Conservation (phyloP, 306 rosid species). For the Cucurbita argyrosperma region DNA sequence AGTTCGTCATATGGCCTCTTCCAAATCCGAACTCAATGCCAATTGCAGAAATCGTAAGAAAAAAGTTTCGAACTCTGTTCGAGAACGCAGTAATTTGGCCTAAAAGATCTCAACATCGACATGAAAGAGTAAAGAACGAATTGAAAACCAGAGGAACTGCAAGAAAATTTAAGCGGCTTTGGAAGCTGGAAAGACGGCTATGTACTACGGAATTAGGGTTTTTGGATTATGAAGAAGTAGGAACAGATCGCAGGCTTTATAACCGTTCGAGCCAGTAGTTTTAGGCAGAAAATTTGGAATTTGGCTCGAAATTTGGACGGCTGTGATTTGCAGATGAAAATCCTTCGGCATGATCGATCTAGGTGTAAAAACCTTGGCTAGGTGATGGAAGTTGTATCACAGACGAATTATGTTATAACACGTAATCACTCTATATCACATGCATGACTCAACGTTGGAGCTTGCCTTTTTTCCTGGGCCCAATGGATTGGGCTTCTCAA, state of each 20-base stretch:
- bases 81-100: neutral
- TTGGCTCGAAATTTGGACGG: neutral
- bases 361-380: neutral
- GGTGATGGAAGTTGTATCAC: neutral
- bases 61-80: too few relatives aligned
- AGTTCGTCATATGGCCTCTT: slow-evolving; percentile 21
- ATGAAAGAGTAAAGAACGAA: neutral
- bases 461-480: neutral
- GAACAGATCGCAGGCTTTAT: neutral
- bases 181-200: neutral
- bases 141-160: neutral
- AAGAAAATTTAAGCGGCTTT: neutral
- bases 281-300: neutral
- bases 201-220: neutral
- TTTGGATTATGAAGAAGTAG: neutral
- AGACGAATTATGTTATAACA: neutral
- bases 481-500: neutral
- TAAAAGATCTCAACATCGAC: neutral
- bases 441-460: neutral
- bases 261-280: neutral
- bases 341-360: neutral
- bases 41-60: neutral
- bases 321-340: neutral
- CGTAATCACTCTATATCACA: neutral
- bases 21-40: neutral